A percentile compares a stretch with the other conserved stretches of the same genome.
Conservation (phyloP, 441 rosid genomes). For the Biscutella auriculata region DNA sequence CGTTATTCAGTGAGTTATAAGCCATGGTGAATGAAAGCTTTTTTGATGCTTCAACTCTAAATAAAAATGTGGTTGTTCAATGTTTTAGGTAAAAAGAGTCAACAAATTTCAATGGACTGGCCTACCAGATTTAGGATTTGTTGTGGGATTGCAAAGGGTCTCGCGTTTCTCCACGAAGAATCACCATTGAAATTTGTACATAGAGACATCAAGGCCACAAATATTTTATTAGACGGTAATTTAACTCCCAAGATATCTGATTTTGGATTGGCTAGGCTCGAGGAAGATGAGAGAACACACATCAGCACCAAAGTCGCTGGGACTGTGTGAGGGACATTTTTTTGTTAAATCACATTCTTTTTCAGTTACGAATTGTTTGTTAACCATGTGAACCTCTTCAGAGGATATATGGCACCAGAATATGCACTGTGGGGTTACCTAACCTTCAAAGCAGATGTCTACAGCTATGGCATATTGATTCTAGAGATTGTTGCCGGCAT, state of each 20-base stretch:
- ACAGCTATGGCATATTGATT: constrained; percentile 51
- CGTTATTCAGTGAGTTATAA: constrained; percentile 41
- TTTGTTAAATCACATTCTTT: neutral
- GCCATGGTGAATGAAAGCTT: neutral
- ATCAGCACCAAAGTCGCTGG: constrained; percentile 62
- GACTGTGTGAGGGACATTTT: constrained; percentile 32
- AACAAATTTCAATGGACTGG: constrained; percentile 42
- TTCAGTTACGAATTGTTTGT: neutral
- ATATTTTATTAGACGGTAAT: constrained; percentile 39
- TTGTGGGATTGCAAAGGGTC: constrained; percentile 52
- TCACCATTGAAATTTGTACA: constrained; percentile 54
- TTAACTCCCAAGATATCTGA: constrained; percentile 60
- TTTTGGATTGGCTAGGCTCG: constrained; percentile 59
- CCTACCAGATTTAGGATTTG: constrained; percentile 39
- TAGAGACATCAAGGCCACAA: constrained; percentile 63
- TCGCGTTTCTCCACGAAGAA: constrained; percentile 55
- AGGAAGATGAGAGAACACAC: constrained; percentile 45
- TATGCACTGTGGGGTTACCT: constrained; percentile 60
- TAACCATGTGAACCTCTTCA: constrained; percentile 24
- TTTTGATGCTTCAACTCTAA: neutral
- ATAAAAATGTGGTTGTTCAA: neutral
- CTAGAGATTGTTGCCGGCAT: constrained; percentile 53
- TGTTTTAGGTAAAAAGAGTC: constrained; percentile 29
- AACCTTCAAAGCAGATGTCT: constrained; percentile 56
- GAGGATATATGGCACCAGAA: constrained; percentile 79